These are phyloP conservation scores for Eucalyptus erythrocorys DNA, from an alignment of 345 rosid species.

Conservation along the genomic window DNA sequence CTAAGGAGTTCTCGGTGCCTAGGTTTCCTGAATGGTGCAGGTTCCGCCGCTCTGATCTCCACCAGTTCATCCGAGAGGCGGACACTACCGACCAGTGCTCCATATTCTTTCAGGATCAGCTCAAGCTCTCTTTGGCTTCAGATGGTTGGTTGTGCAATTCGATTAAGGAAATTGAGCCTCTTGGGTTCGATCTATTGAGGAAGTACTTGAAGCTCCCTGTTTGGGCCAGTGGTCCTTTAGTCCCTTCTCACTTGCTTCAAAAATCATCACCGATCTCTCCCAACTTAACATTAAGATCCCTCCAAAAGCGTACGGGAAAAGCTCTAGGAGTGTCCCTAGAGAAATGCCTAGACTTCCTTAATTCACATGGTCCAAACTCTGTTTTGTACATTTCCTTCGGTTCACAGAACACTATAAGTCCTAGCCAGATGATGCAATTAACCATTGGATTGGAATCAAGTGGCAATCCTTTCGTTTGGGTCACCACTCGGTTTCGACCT, in stretches of 20 bases:
- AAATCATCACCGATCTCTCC: not conserved
- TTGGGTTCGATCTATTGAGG: constrained; percentile 13
- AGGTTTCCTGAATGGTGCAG: constrained; percentile 28
- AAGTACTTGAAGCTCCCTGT: constrained; percentile 17
- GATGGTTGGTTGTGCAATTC: constrained; percentile 29
- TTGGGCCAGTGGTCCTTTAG: constrained; percentile 31
- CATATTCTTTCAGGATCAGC: constrained; percentile 17
- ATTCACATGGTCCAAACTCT: constrained; percentile 1
- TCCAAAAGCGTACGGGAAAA: constrained; percentile 4
- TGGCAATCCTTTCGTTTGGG: constrained; percentile 32
- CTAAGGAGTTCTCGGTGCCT: constrained; percentile 18
- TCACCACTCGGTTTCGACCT: constrained; percentile 21
- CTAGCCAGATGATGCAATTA: constrained; percentile 32
- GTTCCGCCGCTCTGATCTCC: constrained; percentile 25
- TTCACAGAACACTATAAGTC: constrained; percentile 30
- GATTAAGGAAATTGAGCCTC: constrained; percentile 22
- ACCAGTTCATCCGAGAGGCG: constrained; percentile 8
- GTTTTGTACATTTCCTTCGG: constrained; percentile 43
- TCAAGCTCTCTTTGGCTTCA: constrained; percentile 7
- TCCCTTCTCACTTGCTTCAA: constrained; percentile 11
- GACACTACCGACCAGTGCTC: constrained; percentile 32
- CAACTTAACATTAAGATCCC: not conserved
- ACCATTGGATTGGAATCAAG: constrained; percentile 31
- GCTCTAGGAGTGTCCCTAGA: constrained; percentile 6
- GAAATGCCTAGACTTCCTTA: constrained; percentile 28